Evolutionary conservation across 225 moss, liverwort and hornwort species (phyloP), one percentile per base, ranked within the genome.

Genomic region (Bryum argenteum): DNA sequence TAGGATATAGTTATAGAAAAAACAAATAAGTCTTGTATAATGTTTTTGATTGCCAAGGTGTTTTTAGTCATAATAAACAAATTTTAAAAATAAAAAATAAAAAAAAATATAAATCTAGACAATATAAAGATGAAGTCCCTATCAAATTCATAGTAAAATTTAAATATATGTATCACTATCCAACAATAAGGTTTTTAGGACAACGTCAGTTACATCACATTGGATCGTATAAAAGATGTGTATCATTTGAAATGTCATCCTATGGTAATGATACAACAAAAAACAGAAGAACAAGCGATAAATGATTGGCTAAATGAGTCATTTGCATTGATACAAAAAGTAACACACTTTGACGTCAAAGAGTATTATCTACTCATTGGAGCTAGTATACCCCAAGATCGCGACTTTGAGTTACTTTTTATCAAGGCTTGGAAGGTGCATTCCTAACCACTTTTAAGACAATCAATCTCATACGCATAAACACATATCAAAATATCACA

Each of bases 341-440:
- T 93, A 0, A 85, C 84, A 18, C 69, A 43, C 19, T 77, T 69
- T n/a, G 93, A 93, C 28, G 77, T 96, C 23, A 78, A 68, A 8
- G 93, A 96, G 24, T 93, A 88, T 65, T 93, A 96, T 55, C 15
- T 85, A 10, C 73, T 96, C 2, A 82, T 91, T 15, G 87, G 93
- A 55, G 91, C 93, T 10, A 91, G 82, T 47, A 45, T 90, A 38
- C 65, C 64, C 0, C 1, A 63, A 7, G 90, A 91, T 13, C 19
- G 0, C 3, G 70, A 81, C 1, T 96, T 93, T 76, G 96, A 91
- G 20, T 73, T 93, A 13, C 87, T 93, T 13, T 87, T 93, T 17
- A 91, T 89, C 24, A 93, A 93, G 74, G 88, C 91, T 5, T 96
- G 91, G 87, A 93, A 96, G 93, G 93, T 91, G 12, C 6, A 2